phyloP scores from a whole-genome alignment of 257 asterid genomes.

The Apocynum venetum region DNA sequence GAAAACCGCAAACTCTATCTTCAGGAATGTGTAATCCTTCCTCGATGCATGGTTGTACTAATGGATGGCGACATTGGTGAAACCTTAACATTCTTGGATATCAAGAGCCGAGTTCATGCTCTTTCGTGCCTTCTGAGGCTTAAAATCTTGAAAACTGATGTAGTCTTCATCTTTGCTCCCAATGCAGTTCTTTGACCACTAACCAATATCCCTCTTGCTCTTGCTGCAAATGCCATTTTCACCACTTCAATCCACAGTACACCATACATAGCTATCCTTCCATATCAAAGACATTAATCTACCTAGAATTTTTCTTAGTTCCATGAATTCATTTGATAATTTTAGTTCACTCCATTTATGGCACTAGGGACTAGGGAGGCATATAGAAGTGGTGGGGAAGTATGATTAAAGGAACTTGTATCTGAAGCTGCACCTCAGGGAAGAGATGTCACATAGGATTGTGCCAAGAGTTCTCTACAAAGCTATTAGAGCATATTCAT shows the following conservation, averaged over 20 bases:
- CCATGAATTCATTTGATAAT: not conserved
- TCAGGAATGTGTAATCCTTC: constrained; percentile 48
- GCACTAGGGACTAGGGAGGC: constrained; percentile 15
- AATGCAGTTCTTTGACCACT: constrained; percentile 53
- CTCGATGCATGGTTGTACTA: constrained; percentile 44
- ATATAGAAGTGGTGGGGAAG: constrained; percentile 17
- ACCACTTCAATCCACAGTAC: constrained; percentile 61
- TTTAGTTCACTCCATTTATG: not conserved
- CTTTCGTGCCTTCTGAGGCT: too few species aligned
- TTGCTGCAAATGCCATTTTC: constrained; percentile 56
- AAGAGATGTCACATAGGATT: constrained; percentile 33
- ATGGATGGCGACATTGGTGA: too few species aligned
- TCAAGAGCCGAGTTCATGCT: too few species aligned
- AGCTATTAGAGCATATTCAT: not conserved
- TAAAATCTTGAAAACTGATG: too few species aligned
- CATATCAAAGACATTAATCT: constrained; percentile 30
- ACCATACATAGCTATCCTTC: constrained; percentile 14
- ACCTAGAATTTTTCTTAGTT: constrained; percentile 21
- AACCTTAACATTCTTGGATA: too few species aligned
- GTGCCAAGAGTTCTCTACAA: constrained; percentile 27
- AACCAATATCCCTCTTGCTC: constrained; percentile 37
- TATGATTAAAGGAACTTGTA: constrained; percentile 31
- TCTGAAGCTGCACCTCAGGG: constrained; percentile 40
- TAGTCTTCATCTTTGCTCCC: constrained; percentile 32
- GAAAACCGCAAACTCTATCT: constrained; percentile 37